Conservation (phyloP, 2,329 filamentous ascomycete genomes). For the Colletotrichum sp. region DNA sequence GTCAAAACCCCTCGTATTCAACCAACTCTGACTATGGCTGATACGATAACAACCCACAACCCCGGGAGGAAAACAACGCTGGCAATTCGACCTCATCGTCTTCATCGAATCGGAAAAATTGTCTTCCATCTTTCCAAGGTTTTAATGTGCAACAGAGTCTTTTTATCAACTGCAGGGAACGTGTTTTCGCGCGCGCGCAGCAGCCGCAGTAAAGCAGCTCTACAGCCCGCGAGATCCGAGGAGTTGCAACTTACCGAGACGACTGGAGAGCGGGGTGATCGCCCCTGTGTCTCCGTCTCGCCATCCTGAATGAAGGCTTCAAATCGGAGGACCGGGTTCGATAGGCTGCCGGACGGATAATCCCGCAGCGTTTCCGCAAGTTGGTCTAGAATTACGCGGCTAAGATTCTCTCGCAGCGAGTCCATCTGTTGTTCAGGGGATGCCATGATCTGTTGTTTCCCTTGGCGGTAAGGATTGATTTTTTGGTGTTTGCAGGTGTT, state of each 20-base stretch:
- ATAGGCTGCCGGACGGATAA: constrained; percentile 20
- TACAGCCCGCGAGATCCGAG: not conserved
- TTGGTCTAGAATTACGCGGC: constrained; percentile 22
- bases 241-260: constrained; percentile 19
- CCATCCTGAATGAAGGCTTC: constrained; percentile 23
- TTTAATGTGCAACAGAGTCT: not conserved
- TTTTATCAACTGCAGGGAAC: not conserved
- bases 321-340: constrained; percentile 21
- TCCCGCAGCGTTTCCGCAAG: constrained; percentile 19
- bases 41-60: not conserved
- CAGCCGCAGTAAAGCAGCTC: not conserved
- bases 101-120: not conserved
- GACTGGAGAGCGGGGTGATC: constrained; percentile 19
- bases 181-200: not conserved
- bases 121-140: not conserved
- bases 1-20: not conserved
- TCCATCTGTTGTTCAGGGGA: constrained; percentile 22
- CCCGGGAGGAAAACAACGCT: not conserved
- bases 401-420: constrained; percentile 15
- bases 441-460: constrained; percentile 5
- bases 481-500: not conserved
- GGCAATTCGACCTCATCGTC: not conserved
- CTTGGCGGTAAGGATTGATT: not conserved
- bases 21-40: not conserved
- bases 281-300: constrained; percentile 10